Evolutionary conservation across 768 basidiomycete species (phyloP).

Genomic region (Pisolithus albus): DNA sequence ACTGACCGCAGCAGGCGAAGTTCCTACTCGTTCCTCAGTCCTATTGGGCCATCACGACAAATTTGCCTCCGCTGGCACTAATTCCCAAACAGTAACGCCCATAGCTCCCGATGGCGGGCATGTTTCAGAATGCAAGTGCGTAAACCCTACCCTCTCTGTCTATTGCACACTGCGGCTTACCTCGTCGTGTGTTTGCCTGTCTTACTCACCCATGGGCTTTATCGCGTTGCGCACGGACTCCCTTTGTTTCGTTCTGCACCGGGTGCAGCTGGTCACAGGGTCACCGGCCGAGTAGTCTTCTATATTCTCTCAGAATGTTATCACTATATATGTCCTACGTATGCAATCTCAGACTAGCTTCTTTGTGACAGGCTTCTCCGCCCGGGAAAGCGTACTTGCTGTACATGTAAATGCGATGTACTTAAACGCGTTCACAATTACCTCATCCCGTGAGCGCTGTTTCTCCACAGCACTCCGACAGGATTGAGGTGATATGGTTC

Average conservation of each 20-base stretch:
- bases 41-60: too few relatives aligned
- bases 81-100: too few relatives aligned
- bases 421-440: not conserved
- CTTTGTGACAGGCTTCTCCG: not conserved
- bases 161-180: too few relatives aligned
- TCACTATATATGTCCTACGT: not conserved
- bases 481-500: not conserved
- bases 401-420: not conserved
- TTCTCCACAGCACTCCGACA: conserved; percentile 3
- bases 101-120: too few relatives aligned
- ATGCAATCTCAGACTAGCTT: not conserved
- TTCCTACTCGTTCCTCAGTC: not conserved
- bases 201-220: too few relatives aligned
- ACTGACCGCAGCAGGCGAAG: not conserved
- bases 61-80: too few relatives aligned
- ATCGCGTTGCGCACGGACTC: too few relatives aligned
- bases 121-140: too few relatives aligned
- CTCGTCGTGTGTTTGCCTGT: too few relatives aligned
- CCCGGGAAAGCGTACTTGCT: not conserved
- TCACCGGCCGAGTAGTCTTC: not conserved
- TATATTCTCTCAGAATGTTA: not conserved
- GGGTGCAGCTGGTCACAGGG: too few relatives aligned
- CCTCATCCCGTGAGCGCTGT: not conserved
- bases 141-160: too few relatives aligned
- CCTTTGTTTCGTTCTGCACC: too few relatives aligned